Conservation (phyloP, 495 filamentous ascomycete genomes). For the Parathielavia hyrcaniae region DNA sequence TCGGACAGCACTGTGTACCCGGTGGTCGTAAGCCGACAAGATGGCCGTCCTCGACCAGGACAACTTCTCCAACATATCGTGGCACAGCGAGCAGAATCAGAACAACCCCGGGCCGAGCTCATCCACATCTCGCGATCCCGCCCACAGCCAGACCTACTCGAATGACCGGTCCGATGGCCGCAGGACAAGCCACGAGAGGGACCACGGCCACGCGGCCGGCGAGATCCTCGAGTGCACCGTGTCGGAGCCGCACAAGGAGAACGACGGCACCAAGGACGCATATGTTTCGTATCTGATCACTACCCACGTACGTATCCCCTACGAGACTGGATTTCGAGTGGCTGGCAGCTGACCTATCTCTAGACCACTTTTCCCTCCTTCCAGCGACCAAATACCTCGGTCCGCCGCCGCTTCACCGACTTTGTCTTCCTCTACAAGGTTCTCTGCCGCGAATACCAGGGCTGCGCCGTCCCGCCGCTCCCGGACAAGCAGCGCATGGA, state of each 20-base stretch:
- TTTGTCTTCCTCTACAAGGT: slow-evolving; percentile 95
- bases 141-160: slow-evolving; percentile 18
- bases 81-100: slow-evolving; percentile 38
- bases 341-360: neutral
- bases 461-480: slow-evolving; percentile 86
- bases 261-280: slow-evolving; percentile 94
- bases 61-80: slow-evolving; percentile 48
- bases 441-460: slow-evolving; percentile 77
- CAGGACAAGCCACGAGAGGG: slow-evolving; percentile 24
- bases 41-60: slow-evolving; percentile 47
- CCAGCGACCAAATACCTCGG: slow-evolving; percentile 64
- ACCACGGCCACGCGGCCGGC: slow-evolving; percentile 63
- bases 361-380: slow-evolving; percentile 93
- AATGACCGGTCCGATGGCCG: slow-evolving; percentile 23
- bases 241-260: slow-evolving; percentile 77
- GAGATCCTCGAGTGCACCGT: slow-evolving; percentile 81
- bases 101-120: slow-evolving; percentile 17
- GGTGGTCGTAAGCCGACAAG: slow-evolving; percentile 8
- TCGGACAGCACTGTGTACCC: neutral
- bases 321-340: slow-evolving; percentile 8
- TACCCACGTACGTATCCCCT: slow-evolving; percentile 61
- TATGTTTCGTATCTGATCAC: slow-evolving; percentile 94
- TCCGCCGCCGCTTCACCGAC: slow-evolving; percentile 90
- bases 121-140: slow-evolving; percentile 18
- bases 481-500: slow-evolving; percentile 99